phyloP scores from a whole-genome alignment of 2,329 filamentous ascomycete species.

The Myriangium duriaei region DNA sequence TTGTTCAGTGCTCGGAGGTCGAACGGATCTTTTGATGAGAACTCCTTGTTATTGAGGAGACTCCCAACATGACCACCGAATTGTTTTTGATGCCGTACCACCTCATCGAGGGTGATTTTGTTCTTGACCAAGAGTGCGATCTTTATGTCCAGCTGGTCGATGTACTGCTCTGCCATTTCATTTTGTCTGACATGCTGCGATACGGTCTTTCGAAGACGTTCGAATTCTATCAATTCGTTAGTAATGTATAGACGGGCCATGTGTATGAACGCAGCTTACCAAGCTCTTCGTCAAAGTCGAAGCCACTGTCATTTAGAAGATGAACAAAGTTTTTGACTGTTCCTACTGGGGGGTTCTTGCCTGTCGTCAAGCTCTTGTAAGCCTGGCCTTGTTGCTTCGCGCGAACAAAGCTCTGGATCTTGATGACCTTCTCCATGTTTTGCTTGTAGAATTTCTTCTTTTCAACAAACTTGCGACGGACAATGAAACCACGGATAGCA shows the following conservation, averaged over 20 bases:
- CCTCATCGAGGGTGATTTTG: conserved; percentile 97
- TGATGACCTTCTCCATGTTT: conserved; percentile 98
- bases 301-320: conserved; percentile 92
- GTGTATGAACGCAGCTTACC: conserved; percentile 20
- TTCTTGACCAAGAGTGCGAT: conserved; percentile 97
- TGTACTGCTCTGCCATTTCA: conserved; percentile 93
- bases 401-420: conserved; percentile 92
- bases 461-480: conserved; percentile 65
- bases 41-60: conserved; percentile 76
- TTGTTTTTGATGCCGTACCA: conserved; percentile 91
- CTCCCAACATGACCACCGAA: conserved; percentile 81
- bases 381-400: conserved; percentile 93
- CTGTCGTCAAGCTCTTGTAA: conserved; percentile 91
- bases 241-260: conserved; percentile 4
- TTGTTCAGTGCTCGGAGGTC: conserved; percentile 97
- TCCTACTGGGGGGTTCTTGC: conserved; percentile 91
- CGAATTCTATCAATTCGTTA: conserved; percentile 54
- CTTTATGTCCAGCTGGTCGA: conserved; percentile 97
- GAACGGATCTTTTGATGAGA: conserved; percentile 80
- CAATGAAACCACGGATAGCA: conserved; percentile 56
- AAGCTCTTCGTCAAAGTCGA: conserved; percentile 97
- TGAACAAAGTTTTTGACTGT: conserved; percentile 98
- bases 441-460: conserved; percentile 82
- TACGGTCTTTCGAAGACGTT: conserved; percentile 85
- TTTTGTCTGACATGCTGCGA: conserved; percentile 96